Conservation (phyloP, 345 rosid genomes). For the Rhodomyrtus tomentosa region DNA sequence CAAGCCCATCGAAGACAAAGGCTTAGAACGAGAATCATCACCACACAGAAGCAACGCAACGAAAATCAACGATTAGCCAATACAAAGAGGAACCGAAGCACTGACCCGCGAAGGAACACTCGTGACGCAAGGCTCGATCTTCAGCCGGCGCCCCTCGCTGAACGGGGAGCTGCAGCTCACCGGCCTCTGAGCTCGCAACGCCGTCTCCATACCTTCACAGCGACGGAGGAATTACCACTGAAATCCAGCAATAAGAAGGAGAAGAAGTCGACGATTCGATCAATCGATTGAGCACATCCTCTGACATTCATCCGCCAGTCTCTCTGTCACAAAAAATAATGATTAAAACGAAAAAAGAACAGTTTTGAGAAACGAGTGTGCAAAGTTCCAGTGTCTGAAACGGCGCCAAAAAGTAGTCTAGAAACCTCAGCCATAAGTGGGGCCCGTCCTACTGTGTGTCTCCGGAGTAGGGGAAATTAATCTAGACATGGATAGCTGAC, state of each 20-base stretch:
- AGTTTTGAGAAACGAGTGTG: not conserved
- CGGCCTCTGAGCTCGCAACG: conserved; percentile 46
- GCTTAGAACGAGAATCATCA: not conserved
- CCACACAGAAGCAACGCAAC: not conserved
- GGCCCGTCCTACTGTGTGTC: not conserved
- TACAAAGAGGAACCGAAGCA: not conserved
- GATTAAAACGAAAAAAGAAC: not conserved
- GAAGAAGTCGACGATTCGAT: not conserved
- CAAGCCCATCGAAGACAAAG: not conserved
- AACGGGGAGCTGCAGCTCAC: conserved; percentile 23
- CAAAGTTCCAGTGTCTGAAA: not conserved
- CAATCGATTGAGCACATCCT: not conserved
- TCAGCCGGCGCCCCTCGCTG: conserved; percentile 18
- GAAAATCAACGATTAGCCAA: not conserved
- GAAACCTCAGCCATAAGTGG: not conserved
- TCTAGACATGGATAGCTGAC: not conserved
- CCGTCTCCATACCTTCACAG: conserved; percentile 37
- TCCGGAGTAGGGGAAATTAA: not conserved
- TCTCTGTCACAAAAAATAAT: not conserved
- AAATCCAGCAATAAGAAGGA: not conserved
- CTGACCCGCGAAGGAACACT: not conserved
- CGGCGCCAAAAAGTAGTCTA: not conserved
- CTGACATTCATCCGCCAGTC: not conserved
- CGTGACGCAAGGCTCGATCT: conserved; percentile 29
- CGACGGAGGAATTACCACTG: not conserved